Conservation (phyloP, 2,329 filamentous ascomycete genomes). For the Aureobasidium musti region DNA sequence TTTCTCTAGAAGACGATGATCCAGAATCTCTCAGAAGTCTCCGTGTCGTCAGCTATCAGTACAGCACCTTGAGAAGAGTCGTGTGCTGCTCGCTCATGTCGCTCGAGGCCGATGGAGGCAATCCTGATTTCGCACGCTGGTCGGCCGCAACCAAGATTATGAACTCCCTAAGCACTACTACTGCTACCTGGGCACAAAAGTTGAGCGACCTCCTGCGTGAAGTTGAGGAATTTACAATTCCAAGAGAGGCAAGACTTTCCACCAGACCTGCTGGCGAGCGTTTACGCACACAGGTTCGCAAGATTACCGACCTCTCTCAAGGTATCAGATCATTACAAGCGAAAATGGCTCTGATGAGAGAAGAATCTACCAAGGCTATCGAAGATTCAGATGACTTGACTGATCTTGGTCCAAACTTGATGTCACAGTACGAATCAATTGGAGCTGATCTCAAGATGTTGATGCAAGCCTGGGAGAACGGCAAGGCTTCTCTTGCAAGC, state of each 20-base stretch:
- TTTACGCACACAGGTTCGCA: constrained; percentile 81
- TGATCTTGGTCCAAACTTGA: constrained; percentile 75
- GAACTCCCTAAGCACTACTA: constrained; percentile 62
- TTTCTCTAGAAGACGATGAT: constrained; percentile 71
- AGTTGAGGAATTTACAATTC: constrained; percentile 63
- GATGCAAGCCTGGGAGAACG: constrained; percentile 57
- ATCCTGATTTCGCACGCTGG: constrained; percentile 76
- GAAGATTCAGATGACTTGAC: constrained; percentile 62
- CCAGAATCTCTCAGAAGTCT: constrained; percentile 75
- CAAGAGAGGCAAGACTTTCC: constrained; percentile 52
- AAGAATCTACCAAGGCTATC: constrained; percentile 79
- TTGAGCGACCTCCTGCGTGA: constrained; percentile 72
- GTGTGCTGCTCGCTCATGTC: constrained; percentile 87
- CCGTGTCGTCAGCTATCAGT: constrained; percentile 65
- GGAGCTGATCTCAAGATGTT: constrained; percentile 74
- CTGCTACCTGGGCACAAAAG: constrained; percentile 63
- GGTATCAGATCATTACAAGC: constrained; percentile 91
- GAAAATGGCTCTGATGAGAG: constrained; percentile 86
- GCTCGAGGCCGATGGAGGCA: constrained; percentile 77
- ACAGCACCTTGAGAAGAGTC: constrained; percentile 79
- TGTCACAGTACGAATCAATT: constrained; percentile 93
- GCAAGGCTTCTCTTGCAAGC: constrained; percentile 76
- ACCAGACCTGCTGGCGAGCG: constrained; percentile 70
- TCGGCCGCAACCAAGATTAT: constrained; percentile 75
- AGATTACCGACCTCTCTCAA: constrained; percentile 83